Base-by-base conservation (phyloP, 2,329 filamentous ascomycete species). In the Venturia aucupariae region DNA sequence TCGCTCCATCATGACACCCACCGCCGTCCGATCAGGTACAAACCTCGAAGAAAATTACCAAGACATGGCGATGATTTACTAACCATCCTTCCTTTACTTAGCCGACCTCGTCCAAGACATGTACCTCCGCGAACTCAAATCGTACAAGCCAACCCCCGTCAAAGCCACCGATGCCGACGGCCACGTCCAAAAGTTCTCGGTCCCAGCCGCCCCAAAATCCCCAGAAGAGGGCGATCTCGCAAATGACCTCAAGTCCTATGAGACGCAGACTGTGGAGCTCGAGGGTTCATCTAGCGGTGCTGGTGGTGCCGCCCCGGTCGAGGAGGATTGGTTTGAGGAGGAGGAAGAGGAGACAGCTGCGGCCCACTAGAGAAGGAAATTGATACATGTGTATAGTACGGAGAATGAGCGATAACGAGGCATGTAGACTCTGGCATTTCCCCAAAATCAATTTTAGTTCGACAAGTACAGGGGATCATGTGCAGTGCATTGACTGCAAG, bases 61-160 rank as follows among this genome's bases (percentile, higher is more conserved):
- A 15, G 27, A 42, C 65, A 30, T 65, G 61, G 59, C 19, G 30
- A 35, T 61, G 57, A 48, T 55, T 61, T 41, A 15, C 42, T 61
- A 15, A 54, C 19, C 8, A 32, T 65, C 48, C 61, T 60, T 59
- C 39, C 65, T n/a, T 27, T 63, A 69, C 44, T 15, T 75, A 97
- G 94, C 90, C 86, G 94, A 99, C 79, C 86, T 96, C 74, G 90
- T 99, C 72, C 94, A 97, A 81, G 93, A 97, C 77, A 86, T 99
- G 75, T 99, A 99, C 84, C 87, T 99, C 72, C 89, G 88, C 78
- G 92, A 97, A 81, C 87, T 99, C 76, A 94, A 93, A 82, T 86
- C 86, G 79, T 97, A 96, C 89, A 97, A 97, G 86, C 82, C 87
- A 68, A 82, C 90, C 65, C 82, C 86, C 70, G 76, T 93, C 80